These are phyloP conservation scores for Microbotryum silenes-acaulis DNA, from an alignment of 1,284 basidiomycete species.

Conservation along the genomic window DNA sequence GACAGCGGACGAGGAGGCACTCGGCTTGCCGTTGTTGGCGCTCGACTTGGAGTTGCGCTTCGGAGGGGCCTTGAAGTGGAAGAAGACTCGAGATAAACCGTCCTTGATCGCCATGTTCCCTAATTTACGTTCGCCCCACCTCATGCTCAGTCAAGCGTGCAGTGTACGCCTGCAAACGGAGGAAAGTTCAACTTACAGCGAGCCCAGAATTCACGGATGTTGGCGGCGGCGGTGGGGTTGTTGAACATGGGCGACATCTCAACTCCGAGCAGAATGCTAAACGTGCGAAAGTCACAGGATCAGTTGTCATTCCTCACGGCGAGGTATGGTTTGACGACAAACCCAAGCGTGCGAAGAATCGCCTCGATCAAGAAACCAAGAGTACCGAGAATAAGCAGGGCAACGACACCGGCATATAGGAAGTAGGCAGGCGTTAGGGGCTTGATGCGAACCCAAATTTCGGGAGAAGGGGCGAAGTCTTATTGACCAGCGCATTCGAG, in stretches of 20 bases:
- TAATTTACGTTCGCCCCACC: no score
- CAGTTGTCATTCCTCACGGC: neutral
- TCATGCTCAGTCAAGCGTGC: no score
- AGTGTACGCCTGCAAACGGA: no score
- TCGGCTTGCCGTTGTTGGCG: constrained; percentile 1
- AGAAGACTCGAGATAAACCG: constrained; percentile 6
- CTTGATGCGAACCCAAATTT: neutral
- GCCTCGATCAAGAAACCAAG: constrained; percentile 7
- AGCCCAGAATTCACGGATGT: constrained; percentile 6
- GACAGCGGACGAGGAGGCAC: neutral
- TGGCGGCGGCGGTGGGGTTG: constrained; percentile 1
- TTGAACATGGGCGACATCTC: constrained; percentile 8
- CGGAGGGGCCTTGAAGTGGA: constrained; percentile 9
- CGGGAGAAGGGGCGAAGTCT: constrained; percentile 5
- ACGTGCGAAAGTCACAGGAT: neutral
- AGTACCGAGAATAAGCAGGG: constrained; percentile 3
- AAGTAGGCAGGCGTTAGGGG: constrained; percentile 2
- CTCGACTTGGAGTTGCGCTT: neutral
- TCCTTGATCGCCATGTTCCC: constrained; percentile 7
- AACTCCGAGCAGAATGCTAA: constrained; percentile 2
- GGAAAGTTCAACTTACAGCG: neutral
- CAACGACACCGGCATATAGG: neutral
- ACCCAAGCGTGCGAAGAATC: constrained; percentile 2
- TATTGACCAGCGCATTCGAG: no score
- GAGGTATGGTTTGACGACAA: neutral